phyloP scores from a whole-genome alignment of 75 land plant genomes.

The Pseudotsuga menziesii region DNA sequence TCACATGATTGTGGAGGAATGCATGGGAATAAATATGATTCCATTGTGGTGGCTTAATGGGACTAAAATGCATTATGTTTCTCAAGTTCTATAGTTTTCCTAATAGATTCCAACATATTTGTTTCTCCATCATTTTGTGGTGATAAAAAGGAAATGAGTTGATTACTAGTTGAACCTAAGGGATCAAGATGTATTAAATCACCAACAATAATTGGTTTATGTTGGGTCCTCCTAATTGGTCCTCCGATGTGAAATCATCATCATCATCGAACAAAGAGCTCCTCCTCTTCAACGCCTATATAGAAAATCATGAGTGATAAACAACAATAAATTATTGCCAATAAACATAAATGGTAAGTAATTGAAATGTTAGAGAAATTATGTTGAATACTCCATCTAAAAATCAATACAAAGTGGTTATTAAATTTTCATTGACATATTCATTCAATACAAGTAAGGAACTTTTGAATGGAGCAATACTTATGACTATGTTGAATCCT shows the following conservation, averaged over 20 bases:
- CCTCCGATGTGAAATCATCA: constrained; percentile 46
- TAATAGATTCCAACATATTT: constrained; percentile 1
- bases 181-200: constrained; percentile 12
- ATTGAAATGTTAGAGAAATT: no score
- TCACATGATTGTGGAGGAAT: constrained; percentile 42
- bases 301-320: no score
- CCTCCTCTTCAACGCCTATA: constrained; percentile 48
- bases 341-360: no score
- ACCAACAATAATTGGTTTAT: constrained; percentile 33
- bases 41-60: neutral
- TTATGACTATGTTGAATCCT: no score
- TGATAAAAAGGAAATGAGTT: constrained; percentile 2
- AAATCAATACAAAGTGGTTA: no score
- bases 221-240: constrained; percentile 53
- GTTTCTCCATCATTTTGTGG: constrained; percentile 9
- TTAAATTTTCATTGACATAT: no score
- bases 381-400: no score
- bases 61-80: constrained; percentile 1
- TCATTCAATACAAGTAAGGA: no score
- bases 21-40: neutral
- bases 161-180: constrained; percentile 15
- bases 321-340: no score
- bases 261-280: constrained; percentile 43
- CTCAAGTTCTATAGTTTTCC: constrained; percentile 6
- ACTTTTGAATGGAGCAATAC: no score